phyloP scores from a whole-genome alignment of 129 eudicot species.

The Pittosporum tobira region DNA sequence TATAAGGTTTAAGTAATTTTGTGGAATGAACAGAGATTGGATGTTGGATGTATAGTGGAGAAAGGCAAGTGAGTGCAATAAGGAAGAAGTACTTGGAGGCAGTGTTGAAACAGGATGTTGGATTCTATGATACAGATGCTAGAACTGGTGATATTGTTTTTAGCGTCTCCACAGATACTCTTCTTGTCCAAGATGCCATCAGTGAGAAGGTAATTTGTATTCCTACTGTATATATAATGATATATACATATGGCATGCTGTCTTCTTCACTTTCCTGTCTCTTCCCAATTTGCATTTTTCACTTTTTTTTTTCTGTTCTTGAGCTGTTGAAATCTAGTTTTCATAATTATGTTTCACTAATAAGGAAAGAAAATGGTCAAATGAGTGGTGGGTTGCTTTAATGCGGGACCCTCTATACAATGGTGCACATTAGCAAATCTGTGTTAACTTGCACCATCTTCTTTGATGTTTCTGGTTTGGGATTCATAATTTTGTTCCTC shows the following conservation, averaged over 20 bases:
- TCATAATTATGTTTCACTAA: constrained; percentile 3
- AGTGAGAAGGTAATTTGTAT: constrained; percentile 99
- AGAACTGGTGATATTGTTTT: constrained; percentile 96
- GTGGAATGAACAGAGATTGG: constrained; percentile 57
- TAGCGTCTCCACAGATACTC: constrained; percentile 91
- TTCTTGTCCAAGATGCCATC: constrained; percentile 98
- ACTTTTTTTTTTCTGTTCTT: neutral
- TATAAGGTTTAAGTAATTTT: constrained; percentile 9
- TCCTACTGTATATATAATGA: neutral
- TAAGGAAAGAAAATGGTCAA: constrained; percentile 14
- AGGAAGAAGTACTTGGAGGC: constrained; percentile 91
- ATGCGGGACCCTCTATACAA: constrained; percentile 18
- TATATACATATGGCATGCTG: neutral
- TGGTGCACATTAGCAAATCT: constrained; percentile 18
- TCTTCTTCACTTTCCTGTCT: neutral
- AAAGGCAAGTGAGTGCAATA: constrained; percentile 82
- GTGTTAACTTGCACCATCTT: constrained; percentile 11
- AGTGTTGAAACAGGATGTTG: constrained; percentile 90
- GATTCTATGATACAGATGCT: constrained; percentile 96
- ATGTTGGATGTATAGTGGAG: constrained; percentile 98
- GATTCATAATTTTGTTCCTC: constrained; percentile 17
- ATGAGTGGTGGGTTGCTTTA: constrained; percentile 19
- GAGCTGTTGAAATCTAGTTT: constrained; percentile 15
- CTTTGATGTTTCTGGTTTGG: constrained; percentile 5
- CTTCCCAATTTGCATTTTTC: constrained; percentile 11